Conservation (phyloP, 2,329 filamentous ascomycete species). For the Scedosporium aurantiacum region DNA sequence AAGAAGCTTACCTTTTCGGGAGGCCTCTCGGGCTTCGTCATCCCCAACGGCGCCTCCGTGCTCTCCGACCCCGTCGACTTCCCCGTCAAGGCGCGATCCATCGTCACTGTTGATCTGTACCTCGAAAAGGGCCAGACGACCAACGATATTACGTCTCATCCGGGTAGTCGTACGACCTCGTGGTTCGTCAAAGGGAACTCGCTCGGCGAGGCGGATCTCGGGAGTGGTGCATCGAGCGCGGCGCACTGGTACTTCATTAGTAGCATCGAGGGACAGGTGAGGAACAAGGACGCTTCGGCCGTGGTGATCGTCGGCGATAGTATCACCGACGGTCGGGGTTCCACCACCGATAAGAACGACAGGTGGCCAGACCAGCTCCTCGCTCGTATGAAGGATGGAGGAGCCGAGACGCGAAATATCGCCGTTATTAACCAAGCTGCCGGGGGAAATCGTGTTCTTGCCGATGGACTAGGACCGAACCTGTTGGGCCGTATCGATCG, state of each 20-base stretch:
- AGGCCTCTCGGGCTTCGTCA: constrained; percentile 28
- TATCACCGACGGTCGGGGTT: constrained; percentile 54
- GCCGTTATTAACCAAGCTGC: constrained; percentile 50
- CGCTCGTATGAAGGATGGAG: constrained; percentile 27
- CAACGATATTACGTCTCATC: constrained; percentile 47
- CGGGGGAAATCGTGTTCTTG: constrained; percentile 50
- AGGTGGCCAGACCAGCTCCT: constrained; percentile 33
- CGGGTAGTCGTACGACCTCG: constrained; percentile 47
- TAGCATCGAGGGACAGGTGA: constrained; percentile 42
- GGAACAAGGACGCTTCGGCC: constrained; percentile 20
- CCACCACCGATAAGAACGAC: constrained; percentile 46
- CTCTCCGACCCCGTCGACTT: constrained; percentile 49
- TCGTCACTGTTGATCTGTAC: constrained; percentile 47
- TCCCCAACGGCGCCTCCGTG: constrained; percentile 43
- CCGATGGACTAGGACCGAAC: constrained; percentile 48
- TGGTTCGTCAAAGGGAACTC: constrained; percentile 43
- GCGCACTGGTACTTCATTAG: constrained; percentile 50
- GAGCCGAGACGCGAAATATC: constrained; percentile 25
- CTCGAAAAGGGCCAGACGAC: constrained; percentile 42
- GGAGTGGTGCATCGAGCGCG: constrained; percentile 12
- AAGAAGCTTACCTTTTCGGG: constrained; percentile 45
- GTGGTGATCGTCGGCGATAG: constrained; percentile 53
- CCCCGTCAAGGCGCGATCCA: constrained; percentile 31
- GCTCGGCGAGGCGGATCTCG: constrained; percentile 29
- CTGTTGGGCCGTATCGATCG: constrained; percentile 45